Evolutionary conservation across 192 early-diverging fungal genomes (phyloP).

Genomic region (Podila epicladia): DNA sequence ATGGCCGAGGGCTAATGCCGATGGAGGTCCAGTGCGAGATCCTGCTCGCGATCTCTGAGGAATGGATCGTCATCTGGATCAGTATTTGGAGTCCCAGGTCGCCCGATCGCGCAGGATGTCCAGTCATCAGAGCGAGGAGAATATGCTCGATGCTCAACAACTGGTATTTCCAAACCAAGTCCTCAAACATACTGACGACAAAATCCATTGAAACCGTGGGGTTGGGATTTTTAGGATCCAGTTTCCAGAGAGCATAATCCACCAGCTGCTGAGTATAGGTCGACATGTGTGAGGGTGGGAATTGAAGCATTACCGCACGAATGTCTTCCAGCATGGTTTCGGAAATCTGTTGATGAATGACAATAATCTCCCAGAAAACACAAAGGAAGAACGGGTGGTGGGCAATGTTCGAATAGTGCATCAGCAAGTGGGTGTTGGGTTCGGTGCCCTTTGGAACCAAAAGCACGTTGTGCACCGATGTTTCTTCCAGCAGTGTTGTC

Average conservation of each 20-base stretch:
- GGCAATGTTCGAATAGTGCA: slow-evolving; percentile 67
- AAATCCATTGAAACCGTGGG: slow-evolving; percentile 34
- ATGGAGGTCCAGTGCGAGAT: slow-evolving; percentile 72
- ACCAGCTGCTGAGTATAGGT: slow-evolving; percentile 72
- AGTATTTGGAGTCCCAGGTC: slow-evolving; percentile 39
- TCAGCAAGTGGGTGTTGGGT: slow-evolving; percentile 39
- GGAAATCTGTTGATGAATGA: slow-evolving; percentile 47
- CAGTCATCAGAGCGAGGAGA: slow-evolving; percentile 71
- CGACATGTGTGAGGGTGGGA: slow-evolving; percentile 77
- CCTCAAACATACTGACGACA: slow-evolving; percentile 63
- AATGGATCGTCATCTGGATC: slow-evolving; percentile 58
- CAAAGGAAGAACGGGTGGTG: slow-evolving; percentile 75
- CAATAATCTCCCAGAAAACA: slow-evolving; percentile 67
- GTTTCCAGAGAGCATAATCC: slow-evolving; percentile 67
- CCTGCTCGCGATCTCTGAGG: slow-evolving; percentile 63
- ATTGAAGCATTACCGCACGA: slow-evolving; percentile 71
- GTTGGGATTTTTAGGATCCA: slow-evolving; percentile 46
- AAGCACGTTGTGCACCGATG: slow-evolving; percentile 44
- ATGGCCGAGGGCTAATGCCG: slow-evolving; percentile 71
- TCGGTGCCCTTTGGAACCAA: slow-evolving; percentile 42
- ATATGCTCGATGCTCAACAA: slow-evolving; percentile 76
- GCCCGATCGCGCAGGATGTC: slow-evolving; percentile 55
- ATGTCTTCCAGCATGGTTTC: slow-evolving; percentile 53
- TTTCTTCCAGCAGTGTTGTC: slow-evolving; percentile 27
- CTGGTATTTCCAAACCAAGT: slow-evolving; percentile 77